Evolutionary conservation across 2,329 filamentous ascomycete genomes (phyloP), one percentile per base, ranked within the genome.

Genomic region (Fusarium proliferatum): DNA sequence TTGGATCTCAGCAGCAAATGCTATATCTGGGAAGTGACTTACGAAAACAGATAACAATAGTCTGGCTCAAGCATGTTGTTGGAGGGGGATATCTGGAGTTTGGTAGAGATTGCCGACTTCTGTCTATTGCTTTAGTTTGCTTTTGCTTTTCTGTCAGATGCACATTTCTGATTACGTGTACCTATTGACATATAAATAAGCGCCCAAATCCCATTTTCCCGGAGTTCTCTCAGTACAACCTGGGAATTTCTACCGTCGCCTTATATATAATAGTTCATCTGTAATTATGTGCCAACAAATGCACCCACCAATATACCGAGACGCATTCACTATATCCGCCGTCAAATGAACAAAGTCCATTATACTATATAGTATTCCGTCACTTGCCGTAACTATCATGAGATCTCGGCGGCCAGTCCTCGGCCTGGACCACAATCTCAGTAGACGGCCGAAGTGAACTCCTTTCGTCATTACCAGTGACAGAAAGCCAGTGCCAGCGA

Each of bases 41-140:
- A 1, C 1, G 6, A 4, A 1, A 26, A 52, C 9, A 52, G 1
- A 5, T 4, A 4, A 3, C 5, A 52, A 4, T 3, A 4, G n/a
- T 7, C 21, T 36, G 49, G 6, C 12, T 21, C 3, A 52, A 6
- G 3, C 9, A 15, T 52, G 11, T 15, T 23, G n/a, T 52, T 36
- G 9, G n/a, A 52, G 17, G n/a, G 16, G 9, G 17, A 21, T 15
- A 21, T 26, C 2, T 21, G 30, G n/a, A 2, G 11, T 36, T 26
- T 52, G 9, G n/a, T 26, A 11, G 6, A 36, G n/a, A 15, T 52
- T 52, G 30, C 1, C n/a, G 17, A 8, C 49, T 36, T 4, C n/a
- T 26, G 11, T 52, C 30, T 52, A 2, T 52, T 23, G 9, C n/a
- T 4, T 41, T 8, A 6, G 30, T 52, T 36, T 21, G 49, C 1